These are phyloP conservation scores for Yamadazyma epiphylla DNA, from an alignment of 1,139 yeast species.

Conservation along the genomic window DNA sequence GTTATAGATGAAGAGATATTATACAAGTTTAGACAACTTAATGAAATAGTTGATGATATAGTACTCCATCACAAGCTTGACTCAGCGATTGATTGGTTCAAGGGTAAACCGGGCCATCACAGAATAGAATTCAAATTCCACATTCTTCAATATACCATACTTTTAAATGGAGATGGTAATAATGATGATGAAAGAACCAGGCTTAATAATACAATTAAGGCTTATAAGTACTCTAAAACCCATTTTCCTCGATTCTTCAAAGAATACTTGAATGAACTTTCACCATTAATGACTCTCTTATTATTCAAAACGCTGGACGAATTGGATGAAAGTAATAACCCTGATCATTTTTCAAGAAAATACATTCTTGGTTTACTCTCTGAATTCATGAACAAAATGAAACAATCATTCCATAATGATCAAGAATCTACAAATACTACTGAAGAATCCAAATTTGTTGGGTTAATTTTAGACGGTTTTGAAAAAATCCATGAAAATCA, in stretches of 20 bases:
- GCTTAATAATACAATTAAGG: constrained; percentile 34
- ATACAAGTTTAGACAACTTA: constrained; percentile 25
- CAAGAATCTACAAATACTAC: constrained; percentile 16
- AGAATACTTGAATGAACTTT: constrained; percentile 39
- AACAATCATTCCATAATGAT: constrained; percentile 17
- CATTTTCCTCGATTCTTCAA: constrained; percentile 46
- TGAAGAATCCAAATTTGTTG: constrained; percentile 35
- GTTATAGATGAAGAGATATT: constrained; percentile 23
- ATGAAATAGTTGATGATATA: constrained; percentile 36
- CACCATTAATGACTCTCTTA: constrained; percentile 52
- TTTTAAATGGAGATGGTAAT: constrained; percentile 26
- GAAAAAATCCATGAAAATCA: constrained; percentile 33
- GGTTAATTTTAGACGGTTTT: constrained; percentile 33
- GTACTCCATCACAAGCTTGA: constrained; percentile 30
- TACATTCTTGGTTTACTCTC: constrained; percentile 18
- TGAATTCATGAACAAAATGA: constrained; percentile 23
- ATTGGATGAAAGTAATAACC: constrained; percentile 9
- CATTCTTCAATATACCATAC: constrained; percentile 50
- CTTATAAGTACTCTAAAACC: constrained; percentile 53
- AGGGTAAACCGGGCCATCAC: constrained; percentile 17
- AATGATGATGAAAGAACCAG: too few relatives aligned
- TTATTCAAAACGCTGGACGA: constrained; percentile 23
- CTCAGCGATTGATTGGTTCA: constrained; percentile 35
- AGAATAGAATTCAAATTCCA: constrained; percentile 60
- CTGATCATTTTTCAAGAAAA: constrained; percentile 16